Percentiles rank a stretch among this genome's conserved stretches.
phyloP scores from a whole-genome alignment of 2,329 filamentous ascomycete genomes.

The Setomelanomma holmii region DNA sequence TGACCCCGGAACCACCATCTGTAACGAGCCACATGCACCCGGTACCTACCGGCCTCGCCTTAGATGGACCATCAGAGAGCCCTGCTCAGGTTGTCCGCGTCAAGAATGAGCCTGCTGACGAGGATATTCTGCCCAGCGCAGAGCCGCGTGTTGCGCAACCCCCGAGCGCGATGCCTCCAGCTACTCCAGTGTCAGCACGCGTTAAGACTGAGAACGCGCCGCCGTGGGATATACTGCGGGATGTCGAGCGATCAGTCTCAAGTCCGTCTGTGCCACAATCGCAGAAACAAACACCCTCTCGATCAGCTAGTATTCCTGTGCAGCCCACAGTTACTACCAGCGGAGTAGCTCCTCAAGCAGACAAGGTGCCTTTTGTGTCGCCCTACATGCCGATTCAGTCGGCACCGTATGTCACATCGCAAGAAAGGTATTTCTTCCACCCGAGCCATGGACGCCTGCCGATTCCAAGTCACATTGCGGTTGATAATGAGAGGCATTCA shows the following conservation, averaged over 20 bases:
- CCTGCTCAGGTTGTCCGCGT: neutral
- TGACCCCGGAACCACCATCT: too few species aligned
- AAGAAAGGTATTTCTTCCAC: too few species aligned
- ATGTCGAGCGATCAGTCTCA: neutral
- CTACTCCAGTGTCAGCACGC: neutral
- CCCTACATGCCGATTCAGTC: neutral
- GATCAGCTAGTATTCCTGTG: too few species aligned
- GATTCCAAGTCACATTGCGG: neutral
- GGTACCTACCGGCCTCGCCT: neutral
- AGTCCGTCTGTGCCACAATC: too few species aligned
- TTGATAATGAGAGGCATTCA: conserved; percentile 4
- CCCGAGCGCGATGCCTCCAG: neutral
- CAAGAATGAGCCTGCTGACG: neutral
- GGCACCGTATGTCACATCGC: neutral
- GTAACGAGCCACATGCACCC: neutral
- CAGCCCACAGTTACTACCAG: neutral
- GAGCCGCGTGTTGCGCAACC: too few species aligned
- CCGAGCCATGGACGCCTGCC: neutral
- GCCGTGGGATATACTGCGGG: neutral
- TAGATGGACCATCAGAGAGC: neutral
- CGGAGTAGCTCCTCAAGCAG: neutral
- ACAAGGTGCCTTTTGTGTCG: neutral
- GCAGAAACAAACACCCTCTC: too few species aligned
- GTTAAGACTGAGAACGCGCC: neutral
- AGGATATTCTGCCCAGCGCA: neutral